Evolutionary conservation across 108 stramenopile genomes (phyloP), one percentile per base, ranked within the genome.

Genomic region (Cyclotella sp.): DNA sequence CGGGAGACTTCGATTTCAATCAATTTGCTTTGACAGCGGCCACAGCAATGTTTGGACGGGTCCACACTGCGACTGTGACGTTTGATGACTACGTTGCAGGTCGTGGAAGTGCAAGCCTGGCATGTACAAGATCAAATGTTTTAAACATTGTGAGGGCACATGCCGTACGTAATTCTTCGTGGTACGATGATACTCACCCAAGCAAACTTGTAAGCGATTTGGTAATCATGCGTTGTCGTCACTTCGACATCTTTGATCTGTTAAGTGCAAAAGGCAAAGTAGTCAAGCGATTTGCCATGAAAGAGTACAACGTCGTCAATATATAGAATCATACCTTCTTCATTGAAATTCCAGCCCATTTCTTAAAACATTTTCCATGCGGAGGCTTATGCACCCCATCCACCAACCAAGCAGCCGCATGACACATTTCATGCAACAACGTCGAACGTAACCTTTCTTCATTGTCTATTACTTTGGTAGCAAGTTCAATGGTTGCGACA

Each of bases 341-440:
- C 92, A 89, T 94, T 24, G 96, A 87, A 21, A 79, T 67, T 55
- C 60, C 68, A 12, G 94, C 97, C 98, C 98, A 98, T 34, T 91
- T 90, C 82, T 89, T 84, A 62, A 96, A 96, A 40, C 69, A 71
- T 15, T 41, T 60, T 5, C 97, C 97, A 84, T 96, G 95, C 15
- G 95, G 86, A 19, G 97, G 97, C 29, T 94, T 95, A 39, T 81
- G 66, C 15, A 86, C 83, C 9, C 87, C 91, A 61, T 98, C 96
- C 15, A 97, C 73, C 26, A 97, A 59, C 97, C 97, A 98, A 0
- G 89, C 92, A 12, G 97, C 98, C 0, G 94, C 96, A 79, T 98
- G 98, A 83, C 96, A 97, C 73, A 97, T 84, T 79, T 98, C 98
- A 85, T 98, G 98, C 42, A 96, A 79, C 16, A 98, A 78, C 0